These are phyloP conservation scores for Aureobasidium sp. DNA, from an alignment of 2,329 filamentous ascomycete species.

Conservation along the genomic window DNA sequence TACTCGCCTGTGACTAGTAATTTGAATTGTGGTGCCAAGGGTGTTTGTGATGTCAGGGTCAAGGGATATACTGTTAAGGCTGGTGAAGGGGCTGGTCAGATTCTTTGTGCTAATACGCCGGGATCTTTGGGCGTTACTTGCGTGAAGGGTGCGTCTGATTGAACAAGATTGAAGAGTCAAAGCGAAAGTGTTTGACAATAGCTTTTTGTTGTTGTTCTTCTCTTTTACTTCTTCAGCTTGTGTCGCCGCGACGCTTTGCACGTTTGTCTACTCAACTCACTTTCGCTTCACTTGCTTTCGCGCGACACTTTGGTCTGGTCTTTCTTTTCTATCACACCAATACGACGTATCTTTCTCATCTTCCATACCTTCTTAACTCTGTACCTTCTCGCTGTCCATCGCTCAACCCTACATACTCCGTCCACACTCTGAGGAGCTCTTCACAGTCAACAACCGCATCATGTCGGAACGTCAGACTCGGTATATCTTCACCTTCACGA, in stretches of 20 bases:
- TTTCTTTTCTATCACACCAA: too few species aligned
- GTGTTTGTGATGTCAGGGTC: neutral
- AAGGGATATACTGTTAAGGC: neutral
- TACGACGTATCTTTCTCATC: too few species aligned
- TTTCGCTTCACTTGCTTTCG: too few species aligned
- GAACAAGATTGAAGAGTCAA: neutral
- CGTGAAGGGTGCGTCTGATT: slow-evolving; percentile 25
- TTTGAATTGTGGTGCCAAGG: neutral
- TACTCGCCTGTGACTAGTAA: neutral
- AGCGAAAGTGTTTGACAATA: neutral
- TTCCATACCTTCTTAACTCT: too few species aligned
- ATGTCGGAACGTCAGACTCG: too few species aligned
- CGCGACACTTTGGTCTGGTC: too few species aligned
- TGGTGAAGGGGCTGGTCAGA: neutral
- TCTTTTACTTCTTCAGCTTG: neutral
- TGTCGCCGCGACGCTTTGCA: neutral
- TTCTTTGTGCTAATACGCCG: neutral
- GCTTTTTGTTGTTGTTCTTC: too few species aligned
- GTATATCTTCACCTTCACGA: neutral
- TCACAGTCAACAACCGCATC: too few species aligned
- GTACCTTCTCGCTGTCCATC: too few species aligned
- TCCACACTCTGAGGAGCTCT: too few species aligned
- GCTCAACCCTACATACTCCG: too few species aligned
- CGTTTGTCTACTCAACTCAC: too few species aligned
- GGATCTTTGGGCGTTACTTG: neutral